phyloP scores from a whole-genome alignment of 306 rosid genomes.

The Ammopiptanthus mongolicus region DNA sequence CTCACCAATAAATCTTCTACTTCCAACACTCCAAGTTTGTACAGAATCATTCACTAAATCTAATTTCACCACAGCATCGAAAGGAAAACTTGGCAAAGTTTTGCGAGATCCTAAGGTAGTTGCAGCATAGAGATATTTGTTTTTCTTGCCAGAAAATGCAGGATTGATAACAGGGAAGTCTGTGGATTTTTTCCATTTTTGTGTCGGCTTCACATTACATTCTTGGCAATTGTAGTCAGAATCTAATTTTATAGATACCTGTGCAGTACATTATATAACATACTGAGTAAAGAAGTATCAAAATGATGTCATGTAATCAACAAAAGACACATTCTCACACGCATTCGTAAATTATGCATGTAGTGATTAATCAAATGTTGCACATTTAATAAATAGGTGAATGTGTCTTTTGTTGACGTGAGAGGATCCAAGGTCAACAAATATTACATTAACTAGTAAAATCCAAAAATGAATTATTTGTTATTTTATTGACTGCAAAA shows the following conservation, averaged over 20 bases:
- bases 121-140: constrained; percentile 68
- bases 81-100: constrained; percentile 76
- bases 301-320: no score
- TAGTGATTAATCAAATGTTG: no score
- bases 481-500: neutral
- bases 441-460: neutral
- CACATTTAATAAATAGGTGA: no score
- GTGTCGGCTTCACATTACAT: constrained; percentile 43
- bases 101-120: constrained; percentile 66
- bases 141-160: constrained; percentile 51
- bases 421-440: no score
- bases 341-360: no score
- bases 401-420: no score
- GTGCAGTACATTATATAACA: constrained; percentile 2
- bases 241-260: constrained; percentile 61
- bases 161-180: constrained; percentile 83
- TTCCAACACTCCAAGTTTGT: constrained; percentile 65
- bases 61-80: constrained; percentile 63
- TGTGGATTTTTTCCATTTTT: constrained; percentile 57
- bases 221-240: constrained; percentile 39
- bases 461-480: neutral
- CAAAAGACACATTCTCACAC: no score
- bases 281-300: neutral
- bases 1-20: constrained; percentile 75
- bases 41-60: constrained; percentile 34